phyloP scores from a whole-genome alignment of 148 eudicot genomes.

The Rhododendron kiyosumense region DNA sequence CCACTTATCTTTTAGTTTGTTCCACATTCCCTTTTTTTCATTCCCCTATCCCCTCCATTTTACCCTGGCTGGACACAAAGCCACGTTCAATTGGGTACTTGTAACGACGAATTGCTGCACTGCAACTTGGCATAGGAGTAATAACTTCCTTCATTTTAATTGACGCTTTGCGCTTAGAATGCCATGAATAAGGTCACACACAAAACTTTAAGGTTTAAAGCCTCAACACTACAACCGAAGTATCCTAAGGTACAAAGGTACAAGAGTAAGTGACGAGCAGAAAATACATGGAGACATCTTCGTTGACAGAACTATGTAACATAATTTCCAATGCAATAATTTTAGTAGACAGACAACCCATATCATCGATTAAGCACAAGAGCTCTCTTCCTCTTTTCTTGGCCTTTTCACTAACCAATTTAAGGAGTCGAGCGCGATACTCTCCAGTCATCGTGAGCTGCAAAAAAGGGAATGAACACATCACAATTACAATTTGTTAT shows the following conservation, averaged over 20 bases:
- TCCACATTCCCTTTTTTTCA: background rate
- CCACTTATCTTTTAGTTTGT: background rate
- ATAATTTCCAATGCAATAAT: background rate
- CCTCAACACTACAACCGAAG: background rate
- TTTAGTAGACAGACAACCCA: background rate
- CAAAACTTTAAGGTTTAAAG: background rate
- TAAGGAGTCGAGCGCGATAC: constrained; percentile 68
- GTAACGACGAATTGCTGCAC: background rate
- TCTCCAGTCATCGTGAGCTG: constrained; percentile 82
- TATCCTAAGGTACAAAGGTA: background rate
- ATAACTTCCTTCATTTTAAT: background rate
- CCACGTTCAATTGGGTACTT: background rate
- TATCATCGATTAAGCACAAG: background rate
- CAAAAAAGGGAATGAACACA: constrained; percentile 17
- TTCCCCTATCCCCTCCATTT: background rate
- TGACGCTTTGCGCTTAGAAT: background rate
- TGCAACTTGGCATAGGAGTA: background rate
- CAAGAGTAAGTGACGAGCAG: background rate
- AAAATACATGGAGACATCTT: background rate
- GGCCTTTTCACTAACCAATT: constrained; percentile 57
- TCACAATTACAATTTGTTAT: background rate
- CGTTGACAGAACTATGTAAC: background rate
- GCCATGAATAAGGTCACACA: background rate
- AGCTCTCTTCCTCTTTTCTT: background rate
- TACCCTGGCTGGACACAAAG: background rate